These are phyloP conservation scores for Diplodia corticola DNA, from an alignment of 2,329 filamentous ascomycete species.

Conservation along the genomic window DNA sequence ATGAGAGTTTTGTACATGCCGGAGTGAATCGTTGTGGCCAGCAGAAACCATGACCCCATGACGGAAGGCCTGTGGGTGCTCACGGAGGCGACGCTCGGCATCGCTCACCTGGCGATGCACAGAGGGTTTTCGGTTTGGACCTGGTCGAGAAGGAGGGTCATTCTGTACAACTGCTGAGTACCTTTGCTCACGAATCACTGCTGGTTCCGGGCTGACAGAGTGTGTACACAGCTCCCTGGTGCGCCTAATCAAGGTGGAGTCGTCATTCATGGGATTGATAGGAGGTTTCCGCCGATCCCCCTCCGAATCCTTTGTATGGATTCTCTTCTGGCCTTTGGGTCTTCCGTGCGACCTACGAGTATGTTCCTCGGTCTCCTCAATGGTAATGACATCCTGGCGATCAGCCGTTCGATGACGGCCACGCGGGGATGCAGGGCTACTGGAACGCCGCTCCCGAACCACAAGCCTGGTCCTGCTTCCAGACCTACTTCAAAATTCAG, in stretches of 20 bases:
- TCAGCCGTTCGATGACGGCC: constrained; percentile 30
- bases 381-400: constrained; percentile 24
- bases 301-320: constrained; percentile 26
- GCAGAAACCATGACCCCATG: constrained; percentile 6
- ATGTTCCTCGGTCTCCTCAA: constrained; percentile 27
- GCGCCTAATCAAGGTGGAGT: constrained; percentile 20
- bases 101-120: constrained; percentile 23
- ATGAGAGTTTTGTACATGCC: background rate
- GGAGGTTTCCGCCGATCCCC: constrained; percentile 21
- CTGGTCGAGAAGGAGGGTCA: background rate
- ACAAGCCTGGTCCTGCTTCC: constrained; percentile 20
- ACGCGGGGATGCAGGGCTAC: constrained; percentile 26
- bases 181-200: background rate
- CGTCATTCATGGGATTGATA: background rate
- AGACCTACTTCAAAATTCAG: constrained; percentile 5
- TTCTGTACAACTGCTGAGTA: constrained; percentile 9
- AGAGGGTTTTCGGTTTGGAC: background rate
- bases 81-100: constrained; percentile 30
- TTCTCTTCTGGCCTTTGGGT: constrained; percentile 28
- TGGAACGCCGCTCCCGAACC: background rate
- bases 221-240: background rate
- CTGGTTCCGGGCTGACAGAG: background rate
- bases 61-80: constrained; percentile 30
- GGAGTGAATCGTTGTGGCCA: background rate
- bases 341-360: constrained; percentile 30